phyloP scores from a whole-genome alignment of 495 filamentous ascomycete genomes.

The Aspergillus indologenus region DNA sequence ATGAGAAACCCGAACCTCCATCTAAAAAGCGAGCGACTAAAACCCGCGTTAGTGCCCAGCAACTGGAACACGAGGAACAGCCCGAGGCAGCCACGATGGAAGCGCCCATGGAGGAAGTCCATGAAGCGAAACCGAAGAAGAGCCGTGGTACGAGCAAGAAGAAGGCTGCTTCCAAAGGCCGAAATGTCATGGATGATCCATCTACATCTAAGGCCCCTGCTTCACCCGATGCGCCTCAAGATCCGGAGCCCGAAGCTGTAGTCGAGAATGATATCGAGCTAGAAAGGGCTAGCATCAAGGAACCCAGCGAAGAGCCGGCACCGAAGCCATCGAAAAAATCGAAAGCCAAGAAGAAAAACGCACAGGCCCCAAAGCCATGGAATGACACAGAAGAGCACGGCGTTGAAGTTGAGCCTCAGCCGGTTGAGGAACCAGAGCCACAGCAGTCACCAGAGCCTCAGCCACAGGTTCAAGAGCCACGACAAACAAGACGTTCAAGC shows the following conservation, averaged over 20 bases:
- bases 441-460: not conserved
- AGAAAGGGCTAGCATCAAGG: slow-evolving; percentile 13
- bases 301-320: slow-evolving; percentile 29
- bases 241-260: slow-evolving; percentile 68
- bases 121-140: slow-evolving; percentile 30
- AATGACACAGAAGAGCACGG: slow-evolving; percentile 40
- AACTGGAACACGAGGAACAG: slow-evolving; percentile 20
- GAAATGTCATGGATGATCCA: slow-evolving; percentile 55
- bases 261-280: slow-evolving; percentile 62
- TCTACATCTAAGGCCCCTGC: slow-evolving; percentile 37
- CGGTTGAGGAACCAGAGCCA: slow-evolving; percentile 26
- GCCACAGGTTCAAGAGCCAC: slow-evolving; percentile 6
- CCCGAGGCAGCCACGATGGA: slow-evolving; percentile 26
- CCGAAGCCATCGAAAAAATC: slow-evolving; percentile 38
- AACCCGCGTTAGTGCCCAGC: slow-evolving; percentile 44
- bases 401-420: slow-evolving; percentile 45
- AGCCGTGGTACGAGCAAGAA: slow-evolving; percentile 41
- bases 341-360: slow-evolving; percentile 38
- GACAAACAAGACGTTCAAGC: slow-evolving; percentile 2
- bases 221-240: slow-evolving; percentile 36
- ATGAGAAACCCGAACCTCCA: slow-evolving; percentile 40
- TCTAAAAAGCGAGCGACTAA: slow-evolving; percentile 64
- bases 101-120: slow-evolving; percentile 23
- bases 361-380: slow-evolving; percentile 27
- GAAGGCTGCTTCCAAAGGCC: slow-evolving; percentile 41